A percentile compares a stretch with the other conserved stretches of the same genome.
These are phyloP conservation scores for Crithidia bombi DNA, from an alignment of 208 protist genomes.

Conservation along the genomic window DNA sequence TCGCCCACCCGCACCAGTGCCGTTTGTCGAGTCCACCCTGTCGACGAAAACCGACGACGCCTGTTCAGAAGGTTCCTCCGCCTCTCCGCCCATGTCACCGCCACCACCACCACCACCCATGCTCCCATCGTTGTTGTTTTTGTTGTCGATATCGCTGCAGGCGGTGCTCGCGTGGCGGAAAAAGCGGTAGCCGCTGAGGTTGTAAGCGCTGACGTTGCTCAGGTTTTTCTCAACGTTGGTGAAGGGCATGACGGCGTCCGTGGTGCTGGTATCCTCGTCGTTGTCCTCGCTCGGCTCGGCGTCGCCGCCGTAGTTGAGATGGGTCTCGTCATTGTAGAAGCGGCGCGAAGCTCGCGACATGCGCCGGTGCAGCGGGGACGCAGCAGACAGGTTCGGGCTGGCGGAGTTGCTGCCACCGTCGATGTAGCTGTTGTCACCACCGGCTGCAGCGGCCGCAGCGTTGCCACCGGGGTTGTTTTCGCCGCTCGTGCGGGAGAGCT, in stretches of 20 bases:
- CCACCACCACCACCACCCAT: not conserved
- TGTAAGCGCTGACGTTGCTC: not conserved
- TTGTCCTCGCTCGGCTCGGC: constrained; percentile 2
- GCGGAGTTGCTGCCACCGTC: not conserved
- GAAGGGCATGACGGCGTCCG: not conserved
- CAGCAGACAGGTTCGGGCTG: not conserved
- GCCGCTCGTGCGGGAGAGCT: not conserved
- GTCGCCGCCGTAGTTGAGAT: constrained; percentile 24
- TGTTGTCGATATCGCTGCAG: constrained; percentile 4
- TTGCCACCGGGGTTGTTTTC: not conserved
- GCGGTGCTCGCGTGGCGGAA: not conserved
- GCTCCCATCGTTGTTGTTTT: not conserved
- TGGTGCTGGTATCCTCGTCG: constrained; percentile 5
- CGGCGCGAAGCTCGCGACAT: constrained; percentile 31
- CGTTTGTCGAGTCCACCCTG: not conserved
- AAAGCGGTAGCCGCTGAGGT: constrained; percentile 6
- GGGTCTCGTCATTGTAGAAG: constrained; percentile 21
- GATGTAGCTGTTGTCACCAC: not conserved
- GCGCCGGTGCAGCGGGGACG: constrained; percentile 17
- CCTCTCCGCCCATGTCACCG: constrained; percentile 6
- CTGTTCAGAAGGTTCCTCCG: not conserved
- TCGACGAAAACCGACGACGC: not conserved
- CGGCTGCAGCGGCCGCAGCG: not conserved
- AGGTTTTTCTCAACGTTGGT: not conserved
- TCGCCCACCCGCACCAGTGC: no score